Base-by-base conservation (phyloP, 2,329 filamentous ascomycete genomes). In the Cytospora leucostoma region DNA sequence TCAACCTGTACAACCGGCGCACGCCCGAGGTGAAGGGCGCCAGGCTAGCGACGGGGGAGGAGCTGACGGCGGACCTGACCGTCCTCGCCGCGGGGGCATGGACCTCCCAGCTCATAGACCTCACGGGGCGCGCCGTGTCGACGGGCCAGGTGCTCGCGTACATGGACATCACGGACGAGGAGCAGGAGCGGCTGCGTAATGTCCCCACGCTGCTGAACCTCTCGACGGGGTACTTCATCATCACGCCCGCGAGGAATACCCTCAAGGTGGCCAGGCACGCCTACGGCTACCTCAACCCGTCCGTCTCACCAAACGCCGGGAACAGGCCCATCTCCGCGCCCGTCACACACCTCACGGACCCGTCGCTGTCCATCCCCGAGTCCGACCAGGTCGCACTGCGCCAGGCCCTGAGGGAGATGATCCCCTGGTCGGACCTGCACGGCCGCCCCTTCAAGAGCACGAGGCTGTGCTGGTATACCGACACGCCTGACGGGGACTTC, bases 31-130 rank as follows among this genome's bases (percentile, higher is more conserved):
- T 84, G n/a, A 79, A 81, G 0, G 91, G 91, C 38, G 90, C 77
- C 4, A 71, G 69, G 58, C 71, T 80, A 11, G 67, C 71, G n/a
- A 75, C 75, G 7, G 44, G 38, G 34, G 71, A 75, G 38, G 63
- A 74, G 49, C 68, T 80, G 3, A 70, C 72, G 21, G 78, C 78
- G 4, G 90, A 92, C 64, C 80, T 96, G 8, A 88, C 91, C 38
- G 80, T 97, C 61, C 82, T 96, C 2, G 93, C 94, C 0, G 88
- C 93, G 0, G 94, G 94, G 17, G 93, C 94, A 5, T 98, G 94
- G 93, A 92, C 91, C 2, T 85, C 88, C 2, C 82, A 84, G 1
- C 81, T 97, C 27, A 78, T 97, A 62, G 90, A 97, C 74, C 79
- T 97, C 0, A 81, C 88, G 54, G 91, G 92, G 33, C 85, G 90